Evolutionary conservation across 176 grass and related monocot genomes (phyloP).

Genomic region (Bromus sterilis): DNA sequence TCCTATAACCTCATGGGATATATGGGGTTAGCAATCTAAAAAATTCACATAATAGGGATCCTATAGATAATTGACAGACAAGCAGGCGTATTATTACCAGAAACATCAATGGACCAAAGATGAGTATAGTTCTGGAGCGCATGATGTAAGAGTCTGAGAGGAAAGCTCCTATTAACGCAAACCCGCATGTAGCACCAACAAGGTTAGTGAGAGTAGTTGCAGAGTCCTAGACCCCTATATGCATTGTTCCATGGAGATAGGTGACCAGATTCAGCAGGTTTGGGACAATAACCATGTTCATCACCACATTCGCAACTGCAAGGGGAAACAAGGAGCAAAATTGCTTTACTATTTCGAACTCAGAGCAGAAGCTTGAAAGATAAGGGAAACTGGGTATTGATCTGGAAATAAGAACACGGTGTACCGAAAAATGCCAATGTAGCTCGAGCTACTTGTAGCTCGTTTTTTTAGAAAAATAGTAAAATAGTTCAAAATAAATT

Average conservation of each 20-base stretch:
- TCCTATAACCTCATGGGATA: too few relatives aligned
- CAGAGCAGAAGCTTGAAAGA: too few relatives aligned
- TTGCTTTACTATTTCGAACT: neutral
- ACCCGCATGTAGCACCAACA: slow-evolving; percentile 29
- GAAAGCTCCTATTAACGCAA: slow-evolving; percentile 45
- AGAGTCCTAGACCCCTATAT: slow-evolving; percentile 31
- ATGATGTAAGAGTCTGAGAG: slow-evolving; percentile 54
- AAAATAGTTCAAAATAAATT: too few relatives aligned
- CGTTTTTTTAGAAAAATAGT: too few relatives aligned
- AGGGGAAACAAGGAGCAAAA: neutral
- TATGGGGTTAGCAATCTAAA: too few relatives aligned
- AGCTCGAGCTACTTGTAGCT: too few relatives aligned
- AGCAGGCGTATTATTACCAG: slow-evolving; percentile 30
- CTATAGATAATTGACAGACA: neutral
- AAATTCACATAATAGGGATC: too few relatives aligned
- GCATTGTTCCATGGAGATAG: too few relatives aligned
- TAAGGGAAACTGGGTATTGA: too few relatives aligned
- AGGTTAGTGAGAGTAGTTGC: slow-evolving; percentile 42
- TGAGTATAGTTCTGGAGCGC: slow-evolving; percentile 22
- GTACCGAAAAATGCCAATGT: too few relatives aligned
- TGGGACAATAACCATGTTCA: slow-evolving; percentile 11
- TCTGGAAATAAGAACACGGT: neutral
- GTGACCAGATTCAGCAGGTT: too few relatives aligned
- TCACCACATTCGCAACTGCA: slow-evolving; percentile 32
- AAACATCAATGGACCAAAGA: slow-evolving; percentile 41